Evolutionary conservation across 345 rosid species (phyloP), one percentile per base, ranked within the genome.

Genomic region (Reutealis trisperma): DNA sequence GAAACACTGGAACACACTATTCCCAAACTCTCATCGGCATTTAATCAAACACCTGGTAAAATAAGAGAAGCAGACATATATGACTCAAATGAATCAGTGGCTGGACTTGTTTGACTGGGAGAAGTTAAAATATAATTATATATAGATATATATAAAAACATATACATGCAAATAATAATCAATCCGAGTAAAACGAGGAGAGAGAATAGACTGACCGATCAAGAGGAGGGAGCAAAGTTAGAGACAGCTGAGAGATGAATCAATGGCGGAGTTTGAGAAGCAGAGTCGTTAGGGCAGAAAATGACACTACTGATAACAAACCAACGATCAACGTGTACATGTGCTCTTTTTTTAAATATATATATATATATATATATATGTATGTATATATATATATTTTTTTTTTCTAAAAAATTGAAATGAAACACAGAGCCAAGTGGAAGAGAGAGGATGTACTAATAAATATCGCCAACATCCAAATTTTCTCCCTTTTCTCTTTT

Each of bases 11-110:
- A 78, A 41, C 74, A 49, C 7, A 54, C 75, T 80, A 58, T 78
- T 68, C 69, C 61, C 63, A 58, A 58, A 61, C 81, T 79, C 87
- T 79, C 73, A 45, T 57, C 16, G 61, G 61, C 87, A 75, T 87
- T 82, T 61, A 67, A 73, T 78, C 84, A 80, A 82, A 78, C 87
- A 83, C 81, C 93, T 86, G 85, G 67, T 18, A 25, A 70, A 71
- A 44, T 37, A 75, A 74, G 67, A 45, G 73, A 14, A 63, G 70
- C 19, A 57, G 67, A 5, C n/a, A 67, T 18, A 27, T 27, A 13
- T 21, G 13, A 44, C 60, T 69, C 24, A 62, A 74, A 27, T 6
- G 69, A 73, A 47, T 42, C 34, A 55, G 18, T 34, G 32, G 22
- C 60, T 10, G 10, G 32, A 4, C 14, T 67, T 73, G 19, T 59